Percentiles rank a stretch among this genome's conserved stretches.
Evolutionary conservation across 257 asterid species (phyloP).

Genomic region (Solanum peruvianum): DNA sequence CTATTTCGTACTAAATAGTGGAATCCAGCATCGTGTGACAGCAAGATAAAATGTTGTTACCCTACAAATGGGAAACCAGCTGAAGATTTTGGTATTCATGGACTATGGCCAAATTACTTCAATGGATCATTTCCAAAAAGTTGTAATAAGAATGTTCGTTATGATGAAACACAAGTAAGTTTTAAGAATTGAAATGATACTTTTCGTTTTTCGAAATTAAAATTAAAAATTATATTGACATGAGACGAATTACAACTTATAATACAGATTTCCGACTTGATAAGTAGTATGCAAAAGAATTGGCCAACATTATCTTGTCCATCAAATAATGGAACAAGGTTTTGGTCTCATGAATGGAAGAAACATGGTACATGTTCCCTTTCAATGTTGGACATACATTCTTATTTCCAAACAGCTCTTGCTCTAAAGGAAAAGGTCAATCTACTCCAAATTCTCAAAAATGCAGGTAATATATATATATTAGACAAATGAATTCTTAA

Average conservation of each 20-base stretch:
- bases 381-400: conserved; percentile 15
- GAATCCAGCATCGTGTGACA: conserved; percentile 42
- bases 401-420: conserved; percentile 23
- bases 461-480: conserved; percentile 12
- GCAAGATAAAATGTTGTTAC: conserved; percentile 33
- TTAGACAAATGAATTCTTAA: neutral
- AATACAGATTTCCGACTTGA: conserved; percentile 15
- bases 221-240: too few relatives aligned
- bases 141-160: conserved; percentile 17
- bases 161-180: conserved; percentile 18
- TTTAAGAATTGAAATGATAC: neutral
- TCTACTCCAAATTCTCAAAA: conserved; percentile 12
- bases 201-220: neutral
- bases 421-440: conserved; percentile 13
- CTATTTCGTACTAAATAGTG: conserved; percentile 13
- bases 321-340: conserved; percentile 7
- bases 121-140: conserved; percentile 41
- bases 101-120: conserved; percentile 42
- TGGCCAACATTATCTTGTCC: conserved; percentile 46
- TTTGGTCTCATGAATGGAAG: conserved; percentile 43
- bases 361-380: conserved; percentile 42
- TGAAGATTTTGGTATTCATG: conserved; percentile 39
- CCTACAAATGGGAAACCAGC: conserved; percentile 45
- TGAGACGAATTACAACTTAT: neutral
- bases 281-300: conserved; percentile 8